A percentile compares a stretch with the other conserved stretches of the same genome.
Conservation (phyloP, 345 rosid species). For the Brassica nigra region DNA sequence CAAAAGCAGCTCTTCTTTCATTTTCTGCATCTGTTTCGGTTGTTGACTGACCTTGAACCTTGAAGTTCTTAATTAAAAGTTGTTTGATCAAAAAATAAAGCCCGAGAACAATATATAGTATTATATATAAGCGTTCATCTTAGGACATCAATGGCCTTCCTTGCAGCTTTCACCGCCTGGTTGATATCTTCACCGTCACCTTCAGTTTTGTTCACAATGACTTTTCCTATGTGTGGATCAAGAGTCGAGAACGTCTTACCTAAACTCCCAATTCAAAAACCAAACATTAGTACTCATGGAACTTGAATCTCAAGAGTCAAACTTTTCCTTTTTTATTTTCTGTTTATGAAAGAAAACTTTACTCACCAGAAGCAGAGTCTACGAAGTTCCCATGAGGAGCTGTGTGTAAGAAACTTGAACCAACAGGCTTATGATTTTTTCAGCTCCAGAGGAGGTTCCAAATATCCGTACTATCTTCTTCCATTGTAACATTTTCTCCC, state of each 20-base stretch:
- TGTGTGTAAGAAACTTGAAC: conserved; percentile 66
- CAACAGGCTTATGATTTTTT: conserved; percentile 63
- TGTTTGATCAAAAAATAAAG: too few species aligned
- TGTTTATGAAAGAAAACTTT: conserved; percentile 19
- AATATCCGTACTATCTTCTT: conserved; percentile 45
- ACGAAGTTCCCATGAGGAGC: conserved; percentile 76
- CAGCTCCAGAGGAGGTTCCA: conserved; percentile 67
- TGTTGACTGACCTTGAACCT: too few species aligned
- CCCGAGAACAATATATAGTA: background rate
- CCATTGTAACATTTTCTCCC: conserved; percentile 44
- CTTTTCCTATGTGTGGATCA: conserved; percentile 71
- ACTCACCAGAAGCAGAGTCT: conserved; percentile 82
- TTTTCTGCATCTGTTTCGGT: too few species aligned
- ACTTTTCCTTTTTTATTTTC: too few species aligned
- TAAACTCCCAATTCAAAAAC: conserved; percentile 24
- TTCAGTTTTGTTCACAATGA: conserved; percentile 84
- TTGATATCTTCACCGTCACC: conserved; percentile 83
- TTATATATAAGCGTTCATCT: conserved; percentile 76
- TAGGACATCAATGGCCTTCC: conserved; percentile 97
- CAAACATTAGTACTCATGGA: too few species aligned
- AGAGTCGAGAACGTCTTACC: conserved; percentile 51
- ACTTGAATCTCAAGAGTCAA: too few species aligned
- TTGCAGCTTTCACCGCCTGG: conserved; percentile 46
- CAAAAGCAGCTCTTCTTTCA: too few species aligned
- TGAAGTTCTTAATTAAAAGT: too few species aligned